These are phyloP conservation scores for Williopsis jadinii DNA, from an alignment of 1,139 yeast species.

Conservation along the genomic window DNA sequence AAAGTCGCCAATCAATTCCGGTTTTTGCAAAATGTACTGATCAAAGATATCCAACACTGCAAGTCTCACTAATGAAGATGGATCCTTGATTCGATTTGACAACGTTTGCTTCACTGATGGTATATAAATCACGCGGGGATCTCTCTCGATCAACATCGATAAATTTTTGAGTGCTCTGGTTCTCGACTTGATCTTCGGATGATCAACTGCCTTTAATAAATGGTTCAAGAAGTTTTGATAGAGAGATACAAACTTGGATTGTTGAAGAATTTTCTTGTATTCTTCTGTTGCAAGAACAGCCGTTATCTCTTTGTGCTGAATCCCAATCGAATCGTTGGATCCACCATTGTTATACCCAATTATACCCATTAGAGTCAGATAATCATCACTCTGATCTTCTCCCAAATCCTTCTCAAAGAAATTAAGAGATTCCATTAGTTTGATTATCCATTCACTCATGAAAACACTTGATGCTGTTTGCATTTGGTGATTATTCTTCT, in stretches of 20 bases:
- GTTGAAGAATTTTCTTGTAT: conserved; percentile 4
- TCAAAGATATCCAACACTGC: conserved; percentile 65
- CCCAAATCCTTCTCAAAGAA: background rate
- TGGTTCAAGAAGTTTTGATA: conserved; percentile 49
- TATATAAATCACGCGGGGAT: conserved; percentile 41
- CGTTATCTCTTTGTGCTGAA: background rate
- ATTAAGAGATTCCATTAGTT: background rate
- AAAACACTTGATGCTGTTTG: background rate
- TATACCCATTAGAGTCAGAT: background rate
- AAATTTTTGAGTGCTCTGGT: conserved; percentile 60
- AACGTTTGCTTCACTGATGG: conserved; percentile 48
- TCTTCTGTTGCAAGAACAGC: background rate
- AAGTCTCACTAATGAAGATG: conserved; percentile 68
- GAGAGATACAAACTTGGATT: conserved; percentile 22
- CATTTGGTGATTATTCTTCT: background rate
- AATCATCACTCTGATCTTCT: background rate
- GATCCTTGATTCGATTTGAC: conserved; percentile 44
- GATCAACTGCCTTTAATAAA: conserved; percentile 41
- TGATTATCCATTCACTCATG: background rate
- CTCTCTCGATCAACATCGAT: conserved; percentile 42
- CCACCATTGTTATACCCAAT: background rate
- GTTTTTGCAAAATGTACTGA: conserved; percentile 39
- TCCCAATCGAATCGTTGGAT: background rate
- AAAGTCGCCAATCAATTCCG: conserved; percentile 40
- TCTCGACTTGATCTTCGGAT: conserved; percentile 51